Percentiles rank a stretch among this genome's conserved stretches.
Conservation (phyloP, 2,329 filamentous ascomycete species). For the Fusarium illudens region DNA sequence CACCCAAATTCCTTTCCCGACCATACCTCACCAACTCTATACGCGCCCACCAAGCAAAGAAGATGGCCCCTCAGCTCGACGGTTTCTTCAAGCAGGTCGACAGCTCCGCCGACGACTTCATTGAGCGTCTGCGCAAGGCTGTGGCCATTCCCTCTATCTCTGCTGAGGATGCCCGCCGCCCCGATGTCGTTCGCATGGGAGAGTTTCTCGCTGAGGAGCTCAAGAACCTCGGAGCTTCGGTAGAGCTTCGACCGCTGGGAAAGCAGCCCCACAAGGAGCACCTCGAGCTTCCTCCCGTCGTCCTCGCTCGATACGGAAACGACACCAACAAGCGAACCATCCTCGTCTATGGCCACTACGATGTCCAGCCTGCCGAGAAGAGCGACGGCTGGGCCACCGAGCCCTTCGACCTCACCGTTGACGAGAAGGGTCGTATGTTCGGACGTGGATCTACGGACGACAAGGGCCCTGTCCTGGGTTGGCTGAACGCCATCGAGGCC, state of each 20-base stretch:
- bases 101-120: conserved; percentile 79
- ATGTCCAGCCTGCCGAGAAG: conserved; percentile 93
- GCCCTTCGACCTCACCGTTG: conserved; percentile 87
- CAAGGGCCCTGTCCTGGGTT: conserved; percentile 96
- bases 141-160: conserved; percentile 97
- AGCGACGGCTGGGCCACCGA: conserved; percentile 96
- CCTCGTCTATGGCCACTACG: conserved; percentile 97
- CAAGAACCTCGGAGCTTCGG: conserved; percentile 81
- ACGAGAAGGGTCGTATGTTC: conserved; percentile 93
- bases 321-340: conserved; percentile 95
- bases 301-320: conserved; percentile 90
- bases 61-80: conserved; percentile 91
- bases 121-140: conserved; percentile 87
- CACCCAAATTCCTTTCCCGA: conserved; percentile 40
- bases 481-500: conserved; percentile 97
- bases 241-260: conserved; percentile 86
- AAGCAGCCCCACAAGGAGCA: conserved; percentile 92
- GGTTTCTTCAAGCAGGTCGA: conserved; percentile 95
- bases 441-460: conserved; percentile 96
- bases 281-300: conserved; percentile 89
- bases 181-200: conserved; percentile 96
- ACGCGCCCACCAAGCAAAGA: conserved; percentile 68
- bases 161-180: conserved; percentile 85
- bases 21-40: conserved; percentile 63
- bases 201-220: conserved; percentile 88